Evolutionary conservation across 129 eudicot species (phyloP).

Genomic region (Silybum marianum): DNA sequence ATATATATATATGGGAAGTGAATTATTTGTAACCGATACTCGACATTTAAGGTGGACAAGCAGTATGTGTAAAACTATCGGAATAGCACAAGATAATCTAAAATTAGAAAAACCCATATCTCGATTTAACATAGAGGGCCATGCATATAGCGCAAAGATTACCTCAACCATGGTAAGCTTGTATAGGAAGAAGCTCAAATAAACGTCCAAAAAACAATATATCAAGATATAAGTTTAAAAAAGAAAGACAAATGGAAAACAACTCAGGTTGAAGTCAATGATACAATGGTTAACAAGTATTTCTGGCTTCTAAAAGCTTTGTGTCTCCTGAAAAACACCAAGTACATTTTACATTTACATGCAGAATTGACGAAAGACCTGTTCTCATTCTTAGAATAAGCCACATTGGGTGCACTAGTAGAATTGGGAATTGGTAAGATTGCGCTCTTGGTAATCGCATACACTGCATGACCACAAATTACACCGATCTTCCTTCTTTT

Average conservation of each 20-base stretch:
- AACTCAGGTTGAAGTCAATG: constrained; percentile 33
- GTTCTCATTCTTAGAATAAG: constrained; percentile 86
- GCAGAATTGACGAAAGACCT: constrained; percentile 96
- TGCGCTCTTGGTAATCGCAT: constrained; percentile 67
- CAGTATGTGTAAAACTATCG: constrained; percentile 21
- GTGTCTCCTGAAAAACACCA: constrained; percentile 45
- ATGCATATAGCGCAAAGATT: constrained; percentile 22
- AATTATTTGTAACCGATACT: constrained; percentile 2
- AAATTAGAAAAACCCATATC: constrained; percentile 18
- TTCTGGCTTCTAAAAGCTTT: constrained; percentile 36
- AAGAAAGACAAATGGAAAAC: constrained; percentile 25
- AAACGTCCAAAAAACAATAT: constrained; percentile 29
- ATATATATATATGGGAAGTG: constrained; percentile 26
- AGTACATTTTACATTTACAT: constrained; percentile 65
- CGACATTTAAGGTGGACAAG: constrained; percentile 12
- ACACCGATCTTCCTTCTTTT: constrained; percentile 86
- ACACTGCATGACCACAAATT: constrained; percentile 84
- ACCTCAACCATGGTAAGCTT: constrained; percentile 37
- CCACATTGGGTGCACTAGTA: constrained; percentile 66
- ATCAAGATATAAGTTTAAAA: constrained; percentile 18
- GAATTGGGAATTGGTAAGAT: constrained; percentile 76
- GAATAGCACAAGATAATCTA: constrained; percentile 12
- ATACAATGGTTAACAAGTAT: constrained; percentile 52
- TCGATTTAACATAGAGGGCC: constrained; percentile 23
- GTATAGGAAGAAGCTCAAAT: constrained; percentile 25